Evolutionary conservation across 164 flowering plant genomes (phyloP).

Genomic region (Nymphaea colorata): DNA sequence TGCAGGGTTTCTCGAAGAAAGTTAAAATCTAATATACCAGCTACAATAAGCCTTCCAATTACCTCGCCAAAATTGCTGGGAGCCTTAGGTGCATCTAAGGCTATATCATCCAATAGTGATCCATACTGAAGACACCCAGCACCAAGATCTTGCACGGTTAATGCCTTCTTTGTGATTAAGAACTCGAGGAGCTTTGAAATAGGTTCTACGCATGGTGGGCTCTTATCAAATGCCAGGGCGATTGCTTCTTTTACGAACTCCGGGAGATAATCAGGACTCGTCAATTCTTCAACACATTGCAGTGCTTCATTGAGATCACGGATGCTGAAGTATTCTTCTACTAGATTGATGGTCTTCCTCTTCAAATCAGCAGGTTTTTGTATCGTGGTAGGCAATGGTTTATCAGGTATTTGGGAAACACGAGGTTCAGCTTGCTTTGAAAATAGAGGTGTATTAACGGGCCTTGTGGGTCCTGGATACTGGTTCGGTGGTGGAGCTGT

Average conservation of each 20-base stretch:
- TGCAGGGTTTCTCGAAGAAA: slow-evolving; percentile 41
- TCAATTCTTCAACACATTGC: slow-evolving; percentile 72
- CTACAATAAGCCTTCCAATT: slow-evolving; percentile 42
- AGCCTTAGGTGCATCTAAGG: slow-evolving; percentile 79
- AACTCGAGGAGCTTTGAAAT: slow-evolving; percentile 47
- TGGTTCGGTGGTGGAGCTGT: background rate
- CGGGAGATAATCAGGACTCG: slow-evolving; percentile 52
- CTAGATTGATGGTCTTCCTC: slow-evolving; percentile 53
- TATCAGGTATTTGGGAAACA: background rate
- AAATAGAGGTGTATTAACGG: background rate
- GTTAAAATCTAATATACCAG: slow-evolving; percentile 46
- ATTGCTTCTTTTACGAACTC: slow-evolving; percentile 80
- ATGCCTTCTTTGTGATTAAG: slow-evolving; percentile 37
- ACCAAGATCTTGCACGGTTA: slow-evolving; percentile 40
- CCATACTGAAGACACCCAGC: slow-evolving; percentile 63
- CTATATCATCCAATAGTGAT: slow-evolving; percentile 60
- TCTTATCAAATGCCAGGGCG: slow-evolving; percentile 56
- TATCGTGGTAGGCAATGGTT: background rate
- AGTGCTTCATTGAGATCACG: slow-evolving; percentile 62
- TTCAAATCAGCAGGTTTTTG: slow-evolving; percentile 25
- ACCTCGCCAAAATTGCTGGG: slow-evolving; percentile 75
- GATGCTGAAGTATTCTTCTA: slow-evolving; percentile 79
- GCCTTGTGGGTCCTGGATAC: background rate
- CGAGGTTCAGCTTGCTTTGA: background rate
- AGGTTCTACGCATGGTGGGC: slow-evolving; percentile 56